Conservation (phyloP, 768 basidiomycete species). For the Clitopilus hobsonii region DNA sequence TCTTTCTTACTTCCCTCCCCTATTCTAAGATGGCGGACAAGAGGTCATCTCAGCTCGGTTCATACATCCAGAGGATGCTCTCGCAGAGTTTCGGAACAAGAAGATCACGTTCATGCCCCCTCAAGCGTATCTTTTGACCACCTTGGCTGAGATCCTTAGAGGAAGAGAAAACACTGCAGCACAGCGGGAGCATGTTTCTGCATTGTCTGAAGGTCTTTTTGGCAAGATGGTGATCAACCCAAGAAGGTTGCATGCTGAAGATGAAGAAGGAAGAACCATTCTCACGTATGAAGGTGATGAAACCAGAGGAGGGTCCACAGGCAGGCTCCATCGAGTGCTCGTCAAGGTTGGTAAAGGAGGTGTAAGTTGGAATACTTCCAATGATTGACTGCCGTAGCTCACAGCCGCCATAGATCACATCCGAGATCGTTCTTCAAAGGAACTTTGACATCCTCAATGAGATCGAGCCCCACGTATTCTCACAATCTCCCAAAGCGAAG, state of each 20-base stretch:
- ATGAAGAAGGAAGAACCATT: conserved; percentile 39
- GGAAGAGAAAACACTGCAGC: conserved; percentile 34
- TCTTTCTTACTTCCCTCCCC: background rate
- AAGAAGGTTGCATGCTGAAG: conserved; percentile 27
- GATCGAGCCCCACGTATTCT: conserved; percentile 31
- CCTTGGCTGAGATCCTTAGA: conserved; percentile 48
- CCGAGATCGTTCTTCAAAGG: conserved; percentile 47
- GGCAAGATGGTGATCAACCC: conserved; percentile 62
- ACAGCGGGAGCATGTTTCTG: conserved; percentile 41
- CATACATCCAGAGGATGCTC: conserved; percentile 46
- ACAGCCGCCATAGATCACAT: conserved; percentile 33
- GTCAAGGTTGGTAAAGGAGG: conserved; percentile 43
- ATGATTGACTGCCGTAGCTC: background rate
- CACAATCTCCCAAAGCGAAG: conserved; percentile 8
- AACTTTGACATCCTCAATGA: conserved; percentile 67
- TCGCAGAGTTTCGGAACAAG: conserved; percentile 45
- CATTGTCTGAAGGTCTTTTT: conserved; percentile 50
- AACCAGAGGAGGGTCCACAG: conserved; percentile 52
- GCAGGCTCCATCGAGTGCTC: conserved; percentile 54
- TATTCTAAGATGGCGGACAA: conserved; percentile 49
- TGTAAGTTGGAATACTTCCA: conserved; percentile 31
- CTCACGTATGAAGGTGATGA: conserved; percentile 73
- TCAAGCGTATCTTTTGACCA: conserved; percentile 66
- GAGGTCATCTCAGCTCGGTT: conserved; percentile 72
- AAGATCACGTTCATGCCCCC: conserved; percentile 67